Evolutionary conservation across 305 asterid genomes (phyloP).

Genomic region (Fraxinus platypoda): DNA sequence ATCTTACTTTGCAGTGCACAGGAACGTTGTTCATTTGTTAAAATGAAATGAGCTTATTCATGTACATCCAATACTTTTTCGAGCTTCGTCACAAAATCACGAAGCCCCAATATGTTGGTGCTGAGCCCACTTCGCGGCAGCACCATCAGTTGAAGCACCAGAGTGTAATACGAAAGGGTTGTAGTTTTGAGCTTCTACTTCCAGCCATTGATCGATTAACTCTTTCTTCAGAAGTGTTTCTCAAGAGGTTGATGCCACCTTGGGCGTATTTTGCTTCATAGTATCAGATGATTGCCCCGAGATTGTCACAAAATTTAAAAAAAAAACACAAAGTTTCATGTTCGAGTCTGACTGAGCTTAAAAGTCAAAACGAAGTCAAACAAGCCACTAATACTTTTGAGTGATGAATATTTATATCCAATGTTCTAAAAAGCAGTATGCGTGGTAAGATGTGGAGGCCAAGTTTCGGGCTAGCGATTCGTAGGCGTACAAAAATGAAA

Average conservation of each 20-base stretch:
- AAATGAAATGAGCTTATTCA: constrained; percentile 31
- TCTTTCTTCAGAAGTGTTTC: constrained; percentile 61
- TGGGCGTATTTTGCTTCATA: constrained; percentile 61
- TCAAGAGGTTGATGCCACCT: constrained; percentile 50
- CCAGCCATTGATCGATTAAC: constrained; percentile 84
- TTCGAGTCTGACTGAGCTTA: background rate
- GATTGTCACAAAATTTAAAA: constrained; percentile 33
- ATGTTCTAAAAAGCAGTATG: background rate
- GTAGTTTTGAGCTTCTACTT: constrained; percentile 77
- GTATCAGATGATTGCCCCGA: constrained; percentile 78
- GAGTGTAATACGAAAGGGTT: constrained; percentile 50
- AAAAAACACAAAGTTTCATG: background rate
- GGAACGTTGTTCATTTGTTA: background rate
- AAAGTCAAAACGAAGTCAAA: background rate
- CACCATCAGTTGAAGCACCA: constrained; percentile 63
- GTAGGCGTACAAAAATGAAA: background rate
- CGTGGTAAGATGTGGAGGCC: background rate
- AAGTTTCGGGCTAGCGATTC: background rate
- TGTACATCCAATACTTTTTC: constrained; percentile 72
- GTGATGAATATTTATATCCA: background rate
- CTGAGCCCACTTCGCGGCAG: constrained; percentile 42
- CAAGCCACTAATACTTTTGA: background rate
- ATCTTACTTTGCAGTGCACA: background rate
- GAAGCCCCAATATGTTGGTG: constrained; percentile 41
- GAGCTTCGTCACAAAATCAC: constrained; percentile 42